phyloP scores from a whole-genome alignment of 805 yeast species.

The Zygosaccharomyces bailii region DNA sequence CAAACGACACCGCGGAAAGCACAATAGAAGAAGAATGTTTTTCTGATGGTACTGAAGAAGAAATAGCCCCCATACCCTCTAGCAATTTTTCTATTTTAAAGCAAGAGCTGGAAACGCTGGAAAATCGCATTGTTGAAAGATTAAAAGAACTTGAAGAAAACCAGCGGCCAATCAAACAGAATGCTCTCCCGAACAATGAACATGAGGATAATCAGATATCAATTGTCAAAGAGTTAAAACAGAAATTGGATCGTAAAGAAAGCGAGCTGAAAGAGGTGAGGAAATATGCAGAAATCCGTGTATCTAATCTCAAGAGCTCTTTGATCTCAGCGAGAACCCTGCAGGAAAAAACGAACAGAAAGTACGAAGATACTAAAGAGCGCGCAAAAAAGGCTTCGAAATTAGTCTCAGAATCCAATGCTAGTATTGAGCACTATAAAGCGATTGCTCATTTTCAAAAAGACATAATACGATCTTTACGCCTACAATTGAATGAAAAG shows the following conservation, averaged over 20 bases:
- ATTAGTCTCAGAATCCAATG: slow-evolving; percentile 6
- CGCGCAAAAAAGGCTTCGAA: slow-evolving; percentile 3
- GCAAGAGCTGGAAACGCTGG: slow-evolving; percentile 9
- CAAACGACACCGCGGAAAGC: neutral
- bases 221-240: slow-evolving; percentile 10
- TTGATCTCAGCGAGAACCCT: slow-evolving; percentile 1
- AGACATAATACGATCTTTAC: slow-evolving; percentile 2
- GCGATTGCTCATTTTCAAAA: slow-evolving; percentile 5
- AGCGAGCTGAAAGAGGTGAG: slow-evolving; percentile 12
- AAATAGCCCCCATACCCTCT: neutral
- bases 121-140: slow-evolving; percentile 9
- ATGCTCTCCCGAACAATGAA: neutral
- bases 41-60: neutral
- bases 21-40: neutral
- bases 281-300: slow-evolving; percentile 8
- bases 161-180: slow-evolving; percentile 1
- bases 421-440: neutral
- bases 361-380: slow-evolving; percentile 5
- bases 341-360: neutral
- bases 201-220: slow-evolving; percentile 9
- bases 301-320: slow-evolving; percentile 11
- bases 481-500: neutral
- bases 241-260: slow-evolving; percentile 2
- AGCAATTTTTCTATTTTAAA: neutral
- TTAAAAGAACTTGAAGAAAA: slow-evolving; percentile 8